Evolutionary conservation across 2,329 filamentous ascomycete genomes (phyloP), one percentile per base, ranked within the genome.

Genomic region (Penicillium sp.): DNA sequence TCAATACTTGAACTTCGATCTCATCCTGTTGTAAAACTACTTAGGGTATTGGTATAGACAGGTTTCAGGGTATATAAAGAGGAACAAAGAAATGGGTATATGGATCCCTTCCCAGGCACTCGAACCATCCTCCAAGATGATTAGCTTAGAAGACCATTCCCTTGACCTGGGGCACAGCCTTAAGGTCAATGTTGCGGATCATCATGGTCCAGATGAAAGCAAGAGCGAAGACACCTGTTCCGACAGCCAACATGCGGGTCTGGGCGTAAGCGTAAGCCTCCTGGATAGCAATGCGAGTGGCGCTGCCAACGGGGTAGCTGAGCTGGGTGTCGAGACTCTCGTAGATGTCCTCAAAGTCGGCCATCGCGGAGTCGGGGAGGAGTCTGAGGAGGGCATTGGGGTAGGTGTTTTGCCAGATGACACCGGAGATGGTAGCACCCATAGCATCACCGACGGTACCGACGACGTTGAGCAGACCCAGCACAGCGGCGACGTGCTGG

Each of bases 321-420:
- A 61, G 35, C 44, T 66, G 63, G 1, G 27, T 53, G 8, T 50
- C 26, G 13, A 66, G 16, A 46, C 59, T 53, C 31, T 63, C 63
- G 19, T 66, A 66, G 13, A 66, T 66, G 6, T 25, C 19, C 2
- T 60, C 60, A 21, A 63, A 50, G 19, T 64, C 50, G 3, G 47
- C 19, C 52, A 63, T 52, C 5, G 51, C 50, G 1, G 46, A 27
- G 2, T 46, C 48, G 5, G 83, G 83, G 0, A 86, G 74, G 53
- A 81, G 74, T 46, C 68, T 66, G 16, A 58, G 59, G 4, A 87
- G 75, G 0, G 77, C 76, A 5, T 73, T 69, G 8, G 76, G 77
- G 70, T 87, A 83, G 0, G 82, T 80, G 57, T 81, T 79, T 0
- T 80, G 83, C 85, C 85, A 89, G 63, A 89, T 86, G 11, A 84